phyloP scores from a whole-genome alignment of 176 grass and related monocot species.

The Saccharum officinarum region DNA sequence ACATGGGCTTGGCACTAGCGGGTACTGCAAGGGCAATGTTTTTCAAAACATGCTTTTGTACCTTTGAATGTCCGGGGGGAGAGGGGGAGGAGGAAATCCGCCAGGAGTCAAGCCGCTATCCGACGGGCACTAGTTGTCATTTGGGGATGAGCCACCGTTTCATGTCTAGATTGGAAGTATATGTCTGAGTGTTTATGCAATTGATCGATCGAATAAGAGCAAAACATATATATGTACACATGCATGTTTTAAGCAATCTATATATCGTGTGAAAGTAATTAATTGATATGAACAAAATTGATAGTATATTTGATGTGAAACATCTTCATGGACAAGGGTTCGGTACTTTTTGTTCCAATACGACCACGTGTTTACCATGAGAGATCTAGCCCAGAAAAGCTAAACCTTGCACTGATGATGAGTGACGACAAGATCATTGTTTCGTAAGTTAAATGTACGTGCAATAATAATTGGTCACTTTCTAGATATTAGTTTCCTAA shows the following conservation, averaged over 20 bases:
- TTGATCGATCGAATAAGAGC: not conserved
- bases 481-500: too few species aligned
- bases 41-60: not conserved
- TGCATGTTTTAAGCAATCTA: not conserved
- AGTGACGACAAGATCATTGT: not conserved
- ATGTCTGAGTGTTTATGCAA: not conserved
- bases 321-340: not conserved
- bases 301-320: not conserved
- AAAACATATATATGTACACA: not conserved
- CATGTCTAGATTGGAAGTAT: not conserved
- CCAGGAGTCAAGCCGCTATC: not conserved
- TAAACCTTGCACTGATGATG: not conserved
- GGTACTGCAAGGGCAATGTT: not conserved
- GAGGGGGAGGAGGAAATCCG: too few species aligned
- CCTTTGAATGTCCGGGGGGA: not conserved
- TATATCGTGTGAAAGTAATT: not conserved
- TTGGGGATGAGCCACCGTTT: not conserved
- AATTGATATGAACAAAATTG: not conserved
- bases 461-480: not conserved
- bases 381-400: too few species aligned
- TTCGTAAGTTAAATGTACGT: not conserved
- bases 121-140: not conserved
- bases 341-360: not conserved
- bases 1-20: not conserved
- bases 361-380: too few species aligned